Base-by-base conservation (phyloP, 352 stramenopile species). In the Phytophthora multivora region DNA sequence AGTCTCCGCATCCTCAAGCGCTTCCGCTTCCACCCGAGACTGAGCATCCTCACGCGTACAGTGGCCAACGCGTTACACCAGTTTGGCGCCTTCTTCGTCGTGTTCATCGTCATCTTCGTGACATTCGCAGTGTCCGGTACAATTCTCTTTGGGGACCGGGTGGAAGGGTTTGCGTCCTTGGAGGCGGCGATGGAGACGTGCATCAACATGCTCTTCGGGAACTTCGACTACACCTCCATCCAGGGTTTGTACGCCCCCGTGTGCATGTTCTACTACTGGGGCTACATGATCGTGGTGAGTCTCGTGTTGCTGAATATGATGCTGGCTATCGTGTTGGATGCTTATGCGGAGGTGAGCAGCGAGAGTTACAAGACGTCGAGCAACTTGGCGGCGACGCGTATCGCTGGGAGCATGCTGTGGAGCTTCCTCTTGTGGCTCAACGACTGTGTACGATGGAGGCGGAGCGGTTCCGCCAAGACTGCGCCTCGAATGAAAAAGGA, bases 131-230 rank as follows among this genome's bases (percentile, higher is more conserved):
- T 80, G 8, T 77, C 72, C 7, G 80, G 79, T 2, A 74, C 62
- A 1, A 48, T 88, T 42, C 58, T 90, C 3, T 90, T 90, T n/a
- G 80, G 80, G 2, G 74, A 83, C 25, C 72, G 79, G 11, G 74
- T 87, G 2, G 58, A 73, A 11, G 53, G 57, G 2, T 90, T 90
- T 45, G 72, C 73, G 1, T 82, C 78, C 2, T 46, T 90, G 2
- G 31, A 64, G 11, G 46, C 59, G 21, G 63, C 80, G 0, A 71
- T 86, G 47, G 71, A 86, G 41, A 77, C 78, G 5, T 88, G 80
- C 30, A 74, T 90, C 23, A 85, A 87, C 46, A 87, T 90, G 74
- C 68, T 86, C 11, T 88, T 90, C 40, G 80, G 77, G 0, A 83
- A 77, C 47, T 90, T 88, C 36, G 77, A 88, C 65, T 86, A 83